Base-by-base conservation (phyloP, 169 alveolate genomes). In the Eimeria necatrix region DNA sequence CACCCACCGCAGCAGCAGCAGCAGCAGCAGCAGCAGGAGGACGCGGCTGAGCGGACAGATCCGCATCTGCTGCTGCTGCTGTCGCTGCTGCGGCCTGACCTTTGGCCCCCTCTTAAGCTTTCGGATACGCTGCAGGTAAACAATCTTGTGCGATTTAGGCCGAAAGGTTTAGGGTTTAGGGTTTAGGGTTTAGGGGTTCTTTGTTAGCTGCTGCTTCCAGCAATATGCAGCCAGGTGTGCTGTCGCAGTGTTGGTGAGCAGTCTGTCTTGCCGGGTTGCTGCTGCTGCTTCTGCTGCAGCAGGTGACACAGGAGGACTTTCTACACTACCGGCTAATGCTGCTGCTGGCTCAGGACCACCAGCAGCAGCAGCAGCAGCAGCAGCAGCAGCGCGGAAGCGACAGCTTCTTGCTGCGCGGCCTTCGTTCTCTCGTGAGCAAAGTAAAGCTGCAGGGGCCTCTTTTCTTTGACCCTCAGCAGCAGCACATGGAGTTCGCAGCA, bases 1-100 rank as follows among this genome's bases (percentile, higher is more conserved):
- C 81, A 89, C 48, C 94, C 94, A 56, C 93, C 93, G 4, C 74
- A 24, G 87, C 87, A 76, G 61, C 87, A 49, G 87, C 90, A 81
- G 90, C 90, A 81, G 73, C 90, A 81, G 90, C 90, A 56, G 48
- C 52, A 16, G 94, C 81, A 74, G 78, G 20, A 73, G 53, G 73
- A 89, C 10, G 56, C 87, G 2, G 24, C 41, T 7, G 48, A 18
- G 76, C 48, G n/a, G 53, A 73, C 73, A 41, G 93, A 86, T 64
- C 68, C 93, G 16, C 73, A 86, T 52, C 83, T 86, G 84, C 93
- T 59, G 60, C 93, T 86, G 53, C 80, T 86, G 32, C 93, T 86
- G 46, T 86, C 94, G 53, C 78, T 89, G 64, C 59, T 89, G 76
- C 64, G 61, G 20, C 94, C 94, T 12, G 78, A 26, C 61, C 41